Base-by-base conservation (phyloP, 2,329 filamentous ascomycete genomes). In the Fusarium sp. region DNA sequence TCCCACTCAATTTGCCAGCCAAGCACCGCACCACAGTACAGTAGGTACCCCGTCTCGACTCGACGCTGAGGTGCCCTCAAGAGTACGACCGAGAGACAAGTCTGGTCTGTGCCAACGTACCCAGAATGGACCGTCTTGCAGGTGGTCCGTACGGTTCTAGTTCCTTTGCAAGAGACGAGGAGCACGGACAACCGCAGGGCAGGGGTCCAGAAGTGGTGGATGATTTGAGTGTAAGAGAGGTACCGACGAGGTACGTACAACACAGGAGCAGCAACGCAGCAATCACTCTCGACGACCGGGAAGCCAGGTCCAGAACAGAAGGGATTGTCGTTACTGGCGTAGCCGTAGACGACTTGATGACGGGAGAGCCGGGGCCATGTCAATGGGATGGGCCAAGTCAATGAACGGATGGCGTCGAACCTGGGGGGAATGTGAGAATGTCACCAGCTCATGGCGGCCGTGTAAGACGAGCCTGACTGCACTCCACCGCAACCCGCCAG, bases 131-230 rank as follows among this genome's bases (percentile, higher is more conserved):
- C 64, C 64, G 68, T 73, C 71, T 74, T 66, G 25, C 18, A 72
- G 60, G 41, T 62, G 71, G 60, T 66, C 52, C 50, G 54, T 60
- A 69, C 62, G 52, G 63, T 57, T 52, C 59, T 61, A 68, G 63
- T 54, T 74, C 66, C 70, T 66, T 73, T 73, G 71, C 30, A 67
- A 68, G 64, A 68, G 64, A 62, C 41, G 63, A 72, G 61, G 61
- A 74, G 71, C 72, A 74, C 71, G 52, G 72, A 74, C 71, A 68
- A 62, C 59, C 45, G 71, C 71, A 71, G 71, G 59, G 56, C 72
- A 74, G 61, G 72, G 72, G 68, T 74, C 58, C 52, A 72, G 32
- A 37, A 14, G 59, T 48, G 43, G 65, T 32, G 30, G 60, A 50
- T 59, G 52, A 48, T 56, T 37, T 16, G 35, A 37, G 39, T 61